phyloP scores from a whole-genome alignment of 345 rosid species.

The Rubroshorea leprosula region DNA sequence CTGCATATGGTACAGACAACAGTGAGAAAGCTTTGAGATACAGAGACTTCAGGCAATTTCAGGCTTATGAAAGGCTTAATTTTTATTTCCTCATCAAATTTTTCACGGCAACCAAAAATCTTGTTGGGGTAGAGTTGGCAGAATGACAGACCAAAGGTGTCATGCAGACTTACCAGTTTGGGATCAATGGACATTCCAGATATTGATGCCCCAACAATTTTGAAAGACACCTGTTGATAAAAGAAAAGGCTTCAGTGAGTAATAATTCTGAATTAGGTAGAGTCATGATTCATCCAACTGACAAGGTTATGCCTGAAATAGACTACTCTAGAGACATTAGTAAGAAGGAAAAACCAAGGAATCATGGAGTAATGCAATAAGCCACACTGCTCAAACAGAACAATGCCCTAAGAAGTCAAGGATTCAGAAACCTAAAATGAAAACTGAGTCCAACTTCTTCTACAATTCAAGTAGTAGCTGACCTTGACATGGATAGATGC shows the following conservation, averaged over 20 bases:
- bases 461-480: not conserved
- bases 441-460: not conserved
- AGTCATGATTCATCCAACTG: not conserved
- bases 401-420: not conserved
- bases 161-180: constrained; percentile 59
- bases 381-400: not conserved
- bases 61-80: not conserved
- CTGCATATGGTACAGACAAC: constrained; percentile 24
- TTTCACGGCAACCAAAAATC: too few species aligned
- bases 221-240: constrained; percentile 61
- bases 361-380: not conserved
- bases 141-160: not conserved
- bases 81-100: too few species aligned
- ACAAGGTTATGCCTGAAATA: not conserved
- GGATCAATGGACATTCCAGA: constrained; percentile 83
- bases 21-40: constrained; percentile 1
- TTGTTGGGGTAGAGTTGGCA: not conserved
- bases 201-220: constrained; percentile 69
- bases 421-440: not conserved
- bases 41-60: not conserved
- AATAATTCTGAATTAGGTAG: not conserved
- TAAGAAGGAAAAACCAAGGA: too few species aligned
- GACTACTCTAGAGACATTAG: too few species aligned
- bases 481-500: not conserved
- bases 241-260: not conserved